Percentiles rank a stretch among this genome's conserved stretches.
Conservation (phyloP, 1,284 basidiomycete species). For the Golubevia sp. region DNA sequence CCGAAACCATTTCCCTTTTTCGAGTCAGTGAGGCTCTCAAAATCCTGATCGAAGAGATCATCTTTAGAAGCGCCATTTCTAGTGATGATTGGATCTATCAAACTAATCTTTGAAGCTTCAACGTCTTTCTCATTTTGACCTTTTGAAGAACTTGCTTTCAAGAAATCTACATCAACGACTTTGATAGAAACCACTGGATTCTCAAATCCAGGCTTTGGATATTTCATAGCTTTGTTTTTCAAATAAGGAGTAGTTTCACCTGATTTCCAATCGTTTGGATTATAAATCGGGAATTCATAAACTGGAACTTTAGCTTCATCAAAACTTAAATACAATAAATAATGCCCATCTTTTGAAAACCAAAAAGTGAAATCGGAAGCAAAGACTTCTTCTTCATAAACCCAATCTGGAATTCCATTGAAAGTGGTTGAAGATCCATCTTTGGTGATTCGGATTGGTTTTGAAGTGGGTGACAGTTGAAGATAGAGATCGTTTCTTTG, state of each 20-base stretch:
- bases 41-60: too few relatives aligned
- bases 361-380: constrained; percentile 76
- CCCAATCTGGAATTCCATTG: constrained; percentile 90
- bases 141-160: too few relatives aligned
- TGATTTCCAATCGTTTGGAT: constrained; percentile 61
- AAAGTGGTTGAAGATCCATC: constrained; percentile 83
- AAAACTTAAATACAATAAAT: constrained; percentile 80
- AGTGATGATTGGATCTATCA: too few relatives aligned
- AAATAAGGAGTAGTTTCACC: constrained; percentile 41
- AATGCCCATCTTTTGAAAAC: constrained; percentile 84
- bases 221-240: constrained; percentile 47
- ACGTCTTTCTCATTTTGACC: too few relatives aligned
- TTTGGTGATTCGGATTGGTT: constrained; percentile 74
- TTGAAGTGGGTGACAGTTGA: constrained; percentile 24
- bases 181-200: constrained; percentile 86
- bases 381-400: constrained; percentile 68
- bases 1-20: too few relatives aligned
- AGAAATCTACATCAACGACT: constrained; percentile 63
- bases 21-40: too few relatives aligned
- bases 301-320: constrained; percentile 87
- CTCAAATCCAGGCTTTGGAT: constrained; percentile 76
- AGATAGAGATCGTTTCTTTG: constrained; percentile 78
- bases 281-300: constrained; percentile 87
- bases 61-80: too few relatives aligned
- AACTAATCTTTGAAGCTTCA: too few relatives aligned